A percentile compares a stretch with the other conserved stretches of the same genome.
These are phyloP conservation scores for Stephania yunnanensis DNA, from an alignment of 164 flowering plant genomes.

Conservation along the genomic window DNA sequence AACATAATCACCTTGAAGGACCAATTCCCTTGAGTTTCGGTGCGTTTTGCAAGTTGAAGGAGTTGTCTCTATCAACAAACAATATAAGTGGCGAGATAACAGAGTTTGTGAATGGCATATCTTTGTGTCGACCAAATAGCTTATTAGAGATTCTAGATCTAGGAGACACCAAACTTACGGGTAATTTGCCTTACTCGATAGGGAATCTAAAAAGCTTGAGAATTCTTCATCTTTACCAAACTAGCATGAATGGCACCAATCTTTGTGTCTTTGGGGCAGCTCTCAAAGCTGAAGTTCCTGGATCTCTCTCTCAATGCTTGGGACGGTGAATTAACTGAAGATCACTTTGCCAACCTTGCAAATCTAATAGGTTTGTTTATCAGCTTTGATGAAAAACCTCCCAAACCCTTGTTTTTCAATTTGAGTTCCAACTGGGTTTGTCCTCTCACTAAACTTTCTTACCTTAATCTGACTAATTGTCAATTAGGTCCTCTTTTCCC, in stretches of 20 bases:
- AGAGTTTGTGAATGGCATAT: background rate
- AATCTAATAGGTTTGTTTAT: background rate
- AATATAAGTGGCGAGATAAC: background rate
- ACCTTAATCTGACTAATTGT: background rate
- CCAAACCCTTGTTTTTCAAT: conserved; percentile 11
- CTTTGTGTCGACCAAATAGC: background rate
- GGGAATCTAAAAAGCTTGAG: too few relatives aligned
- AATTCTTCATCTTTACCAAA: background rate
- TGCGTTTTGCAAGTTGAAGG: conserved; percentile 3
- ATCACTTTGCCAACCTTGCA: conserved; percentile 11
- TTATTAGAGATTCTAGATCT: too few relatives aligned
- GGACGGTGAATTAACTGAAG: conserved; percentile 18
- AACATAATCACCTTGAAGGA: background rate
- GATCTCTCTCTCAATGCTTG: conserved; percentile 9
- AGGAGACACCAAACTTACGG: too few relatives aligned
- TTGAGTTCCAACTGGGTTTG: conserved; percentile 16
- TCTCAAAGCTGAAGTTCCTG: conserved; percentile 10
- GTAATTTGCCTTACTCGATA: too few relatives aligned
- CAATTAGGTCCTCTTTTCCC: conserved; percentile 9
- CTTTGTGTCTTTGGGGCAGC: conserved; percentile 16
- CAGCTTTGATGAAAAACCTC: background rate
- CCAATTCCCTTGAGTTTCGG: background rate
- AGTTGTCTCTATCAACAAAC: background rate
- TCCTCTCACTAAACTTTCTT: conserved; percentile 14
- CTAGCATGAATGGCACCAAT: background rate